Conservation (phyloP, 139 green algal species). For the Volvox africanus region DNA sequence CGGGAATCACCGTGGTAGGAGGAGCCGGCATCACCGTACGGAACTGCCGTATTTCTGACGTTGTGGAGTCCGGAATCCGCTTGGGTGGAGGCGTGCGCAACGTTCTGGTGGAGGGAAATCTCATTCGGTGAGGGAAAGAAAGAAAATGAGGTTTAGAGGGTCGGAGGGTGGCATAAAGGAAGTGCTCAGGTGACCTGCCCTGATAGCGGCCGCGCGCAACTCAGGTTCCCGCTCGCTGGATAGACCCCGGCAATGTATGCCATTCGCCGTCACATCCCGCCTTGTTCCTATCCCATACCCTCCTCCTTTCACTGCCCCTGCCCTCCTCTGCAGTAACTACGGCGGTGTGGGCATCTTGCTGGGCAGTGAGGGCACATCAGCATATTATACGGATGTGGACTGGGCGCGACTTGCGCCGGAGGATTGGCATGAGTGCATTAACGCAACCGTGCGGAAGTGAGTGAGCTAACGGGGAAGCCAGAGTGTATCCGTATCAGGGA, state of each 20-base stretch:
- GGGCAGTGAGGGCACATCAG: slow-evolving; percentile 35
- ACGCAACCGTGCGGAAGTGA: slow-evolving; percentile 25
- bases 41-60: not conserved
- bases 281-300: not conserved
- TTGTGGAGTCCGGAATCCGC: not conserved
- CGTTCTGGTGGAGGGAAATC: slow-evolving; percentile 25
- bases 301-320: not conserved
- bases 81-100: slow-evolving; percentile 40
- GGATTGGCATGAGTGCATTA: slow-evolving; percentile 44
- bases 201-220: too few species aligned
- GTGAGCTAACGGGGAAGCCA: not conserved
- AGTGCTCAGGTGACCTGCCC: not conserved
- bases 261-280: not conserved
- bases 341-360: slow-evolving; percentile 43
- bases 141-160: not conserved
- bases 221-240: too few species aligned
- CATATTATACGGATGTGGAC: slow-evolving; percentile 26
- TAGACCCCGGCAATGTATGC: not conserved
- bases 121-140: slow-evolving; percentile 10
- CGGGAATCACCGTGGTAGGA: slow-evolving; percentile 37
- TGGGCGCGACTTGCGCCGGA: not conserved
- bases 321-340: slow-evolving; percentile 20
- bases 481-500: not conserved
- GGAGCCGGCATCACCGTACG: slow-evolving; percentile 25
- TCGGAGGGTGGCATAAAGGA: not conserved